Evolutionary conservation across 495 filamentous ascomycete genomes (phyloP).

Genomic region (Neurospora sp.): DNA sequence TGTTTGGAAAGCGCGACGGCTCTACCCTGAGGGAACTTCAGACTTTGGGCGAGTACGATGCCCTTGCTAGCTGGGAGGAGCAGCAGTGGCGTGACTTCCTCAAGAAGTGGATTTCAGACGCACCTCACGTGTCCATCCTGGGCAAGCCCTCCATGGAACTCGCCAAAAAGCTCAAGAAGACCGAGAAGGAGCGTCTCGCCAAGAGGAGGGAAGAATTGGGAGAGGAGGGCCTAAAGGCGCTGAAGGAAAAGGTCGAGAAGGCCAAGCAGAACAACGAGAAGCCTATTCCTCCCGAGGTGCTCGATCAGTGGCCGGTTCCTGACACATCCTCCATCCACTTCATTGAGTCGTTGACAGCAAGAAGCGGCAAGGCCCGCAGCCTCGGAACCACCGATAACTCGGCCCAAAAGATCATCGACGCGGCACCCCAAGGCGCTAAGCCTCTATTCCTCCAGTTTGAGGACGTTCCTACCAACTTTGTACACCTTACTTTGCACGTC

Average conservation of each 20-base stretch:
- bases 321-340: conserved; percentile 84
- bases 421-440: conserved; percentile 40
- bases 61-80: conserved; percentile 69
- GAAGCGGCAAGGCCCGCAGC: conserved; percentile 67
- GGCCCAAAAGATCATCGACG: conserved; percentile 69
- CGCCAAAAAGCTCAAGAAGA: conserved; percentile 59
- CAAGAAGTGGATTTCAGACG: conserved; percentile 74
- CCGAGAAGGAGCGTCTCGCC: conserved; percentile 52
- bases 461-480: conserved; percentile 81
- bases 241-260: conserved; percentile 64
- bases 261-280: conserved; percentile 76
- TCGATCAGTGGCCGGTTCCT: conserved; percentile 76
- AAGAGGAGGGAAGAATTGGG: conserved; percentile 42
- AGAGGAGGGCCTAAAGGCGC: conserved; percentile 47
- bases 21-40: conserved; percentile 62
- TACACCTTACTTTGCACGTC: conserved; percentile 66
- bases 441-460: conserved; percentile 97
- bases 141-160: conserved; percentile 69
- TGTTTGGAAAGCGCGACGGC: conserved; percentile 81
- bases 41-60: conserved; percentile 62
- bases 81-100: conserved; percentile 73
- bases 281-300: conserved; percentile 61
- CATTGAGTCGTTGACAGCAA: conserved; percentile 75
- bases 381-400: conserved; percentile 55
- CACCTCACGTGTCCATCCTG: conserved; percentile 74